Conservation (phyloP, 2,329 filamentous ascomycete species). For the Shiraia sp. region DNA sequence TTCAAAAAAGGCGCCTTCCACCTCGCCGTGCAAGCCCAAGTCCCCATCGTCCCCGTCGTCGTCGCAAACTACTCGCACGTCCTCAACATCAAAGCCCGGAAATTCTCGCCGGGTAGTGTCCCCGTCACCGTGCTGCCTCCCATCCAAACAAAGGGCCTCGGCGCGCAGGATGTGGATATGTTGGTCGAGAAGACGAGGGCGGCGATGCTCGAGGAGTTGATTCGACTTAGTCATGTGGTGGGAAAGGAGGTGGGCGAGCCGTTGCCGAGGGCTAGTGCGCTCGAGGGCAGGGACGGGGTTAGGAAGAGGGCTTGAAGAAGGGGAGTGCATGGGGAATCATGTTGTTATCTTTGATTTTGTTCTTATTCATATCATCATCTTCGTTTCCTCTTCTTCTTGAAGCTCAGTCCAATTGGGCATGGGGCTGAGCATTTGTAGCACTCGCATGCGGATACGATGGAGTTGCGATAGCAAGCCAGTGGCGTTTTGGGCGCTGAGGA, state of each 20-base stretch:
- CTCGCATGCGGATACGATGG: too few relatives aligned
- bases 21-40: slow-evolving; percentile 88
- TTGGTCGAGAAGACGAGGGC: slow-evolving; percentile 37
- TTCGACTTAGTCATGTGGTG: slow-evolving; percentile 35
- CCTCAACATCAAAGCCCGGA: slow-evolving; percentile 50
- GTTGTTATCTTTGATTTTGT: too few relatives aligned
- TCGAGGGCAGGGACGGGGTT: slow-evolving; percentile 7
- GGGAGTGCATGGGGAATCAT: too few relatives aligned
- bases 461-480: too few relatives aligned
- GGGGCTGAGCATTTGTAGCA: too few relatives aligned
- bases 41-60: slow-evolving; percentile 83
- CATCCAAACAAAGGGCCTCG: slow-evolving; percentile 41
- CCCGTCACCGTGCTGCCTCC: slow-evolving; percentile 54
- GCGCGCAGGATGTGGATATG: slow-evolving; percentile 39
- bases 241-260: slow-evolving; percentile 29
- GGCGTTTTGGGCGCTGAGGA: too few relatives aligned
- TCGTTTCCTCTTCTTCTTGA: too few relatives aligned
- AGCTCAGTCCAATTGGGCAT: too few relatives aligned
- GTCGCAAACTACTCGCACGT: slow-evolving; percentile 56
- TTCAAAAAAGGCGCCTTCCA: slow-evolving; percentile 99
- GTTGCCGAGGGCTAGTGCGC: slow-evolving; percentile 25
- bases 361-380: too few relatives aligned
- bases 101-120: slow-evolving; percentile 54
- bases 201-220: slow-evolving; percentile 44
- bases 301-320: too few relatives aligned